Evolutionary conservation across 2,329 filamentous ascomycete species (phyloP).

Genomic region (Fusarium aywerte): DNA sequence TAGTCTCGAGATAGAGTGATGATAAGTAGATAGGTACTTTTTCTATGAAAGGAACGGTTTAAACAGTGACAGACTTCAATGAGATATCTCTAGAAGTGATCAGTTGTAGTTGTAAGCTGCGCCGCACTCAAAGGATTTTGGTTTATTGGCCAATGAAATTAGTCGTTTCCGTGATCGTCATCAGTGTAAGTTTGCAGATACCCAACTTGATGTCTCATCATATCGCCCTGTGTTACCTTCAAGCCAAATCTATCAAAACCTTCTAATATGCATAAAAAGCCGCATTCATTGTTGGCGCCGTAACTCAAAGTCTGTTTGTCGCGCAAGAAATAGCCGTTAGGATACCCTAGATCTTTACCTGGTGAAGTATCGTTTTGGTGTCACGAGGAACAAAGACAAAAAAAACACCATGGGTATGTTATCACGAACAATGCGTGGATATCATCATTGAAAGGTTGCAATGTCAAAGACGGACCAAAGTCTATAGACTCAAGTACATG

Average conservation of each 20-base stretch:
- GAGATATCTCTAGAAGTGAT: background rate
- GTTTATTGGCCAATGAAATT: slow-evolving; percentile 16
- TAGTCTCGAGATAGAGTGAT: background rate
- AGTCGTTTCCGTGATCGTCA: background rate
- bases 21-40: background rate
- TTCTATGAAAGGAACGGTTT: background rate
- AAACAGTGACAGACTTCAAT: background rate
- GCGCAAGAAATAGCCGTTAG: background rate
- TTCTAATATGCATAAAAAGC: background rate
- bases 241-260: no score
- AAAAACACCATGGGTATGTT: background rate
- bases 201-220: no score
- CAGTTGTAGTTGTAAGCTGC: background rate
- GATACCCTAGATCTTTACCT: background rate
- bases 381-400: background rate
- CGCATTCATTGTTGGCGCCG: no score
- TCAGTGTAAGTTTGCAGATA: background rate
- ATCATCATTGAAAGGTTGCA: background rate
- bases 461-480: background rate
- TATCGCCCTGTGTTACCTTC: no score
- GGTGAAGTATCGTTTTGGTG: background rate
- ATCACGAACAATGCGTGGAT: background rate
- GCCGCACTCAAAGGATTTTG: background rate
- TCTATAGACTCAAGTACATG: background rate
- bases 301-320: background rate